Evolutionary conservation across 2,329 filamentous ascomycete genomes (phyloP).

Genomic region (Exophiala viscosa): DNA sequence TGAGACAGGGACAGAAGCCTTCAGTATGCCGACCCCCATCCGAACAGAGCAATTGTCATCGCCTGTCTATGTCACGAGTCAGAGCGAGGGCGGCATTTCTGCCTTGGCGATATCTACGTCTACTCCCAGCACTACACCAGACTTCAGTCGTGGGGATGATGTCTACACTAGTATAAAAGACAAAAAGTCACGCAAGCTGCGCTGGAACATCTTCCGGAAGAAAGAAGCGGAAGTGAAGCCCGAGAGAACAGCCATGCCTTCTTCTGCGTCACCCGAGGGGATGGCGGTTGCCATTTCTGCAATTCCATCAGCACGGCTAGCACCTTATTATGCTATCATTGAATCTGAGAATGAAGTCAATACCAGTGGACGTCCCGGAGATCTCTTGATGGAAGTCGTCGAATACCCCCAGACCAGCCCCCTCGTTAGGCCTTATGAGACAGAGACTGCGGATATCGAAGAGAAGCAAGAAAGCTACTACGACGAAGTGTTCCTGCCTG

Average conservation of each 20-base stretch:
- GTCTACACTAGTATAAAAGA: conserved; percentile 11
- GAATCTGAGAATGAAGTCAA: conserved; percentile 42
- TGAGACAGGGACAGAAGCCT: conserved; percentile 14
- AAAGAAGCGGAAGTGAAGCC: conserved; percentile 21
- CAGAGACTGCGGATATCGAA: conserved; percentile 30
- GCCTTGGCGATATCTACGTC: conserved; percentile 16
- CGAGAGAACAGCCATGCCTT: conserved; percentile 20
- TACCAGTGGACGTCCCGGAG: conserved; percentile 44
- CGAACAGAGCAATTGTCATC: conserved; percentile 19
- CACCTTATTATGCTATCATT: conserved; percentile 58
- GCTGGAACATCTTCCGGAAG: conserved; percentile 60
- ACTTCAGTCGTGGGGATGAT: conserved; percentile 14
- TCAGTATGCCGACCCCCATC: conserved; percentile 25
- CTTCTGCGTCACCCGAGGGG: conserved; percentile 30
- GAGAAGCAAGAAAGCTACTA: neutral
- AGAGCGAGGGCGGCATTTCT: conserved; percentile 24
- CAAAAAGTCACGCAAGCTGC: conserved; percentile 29
- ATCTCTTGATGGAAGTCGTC: conserved; percentile 42
- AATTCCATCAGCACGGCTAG: conserved; percentile 39
- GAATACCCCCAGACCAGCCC: conserved; percentile 20
- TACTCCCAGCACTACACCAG: conserved; percentile 18
- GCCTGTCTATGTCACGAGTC: conserved; percentile 20
- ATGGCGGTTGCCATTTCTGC: conserved; percentile 41
- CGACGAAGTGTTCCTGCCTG: conserved; percentile 10
- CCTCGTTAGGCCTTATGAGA: conserved; percentile 6